Base-by-base conservation (phyloP, 2,329 filamentous ascomycete genomes). In the Xylariaceae sp. region DNA sequence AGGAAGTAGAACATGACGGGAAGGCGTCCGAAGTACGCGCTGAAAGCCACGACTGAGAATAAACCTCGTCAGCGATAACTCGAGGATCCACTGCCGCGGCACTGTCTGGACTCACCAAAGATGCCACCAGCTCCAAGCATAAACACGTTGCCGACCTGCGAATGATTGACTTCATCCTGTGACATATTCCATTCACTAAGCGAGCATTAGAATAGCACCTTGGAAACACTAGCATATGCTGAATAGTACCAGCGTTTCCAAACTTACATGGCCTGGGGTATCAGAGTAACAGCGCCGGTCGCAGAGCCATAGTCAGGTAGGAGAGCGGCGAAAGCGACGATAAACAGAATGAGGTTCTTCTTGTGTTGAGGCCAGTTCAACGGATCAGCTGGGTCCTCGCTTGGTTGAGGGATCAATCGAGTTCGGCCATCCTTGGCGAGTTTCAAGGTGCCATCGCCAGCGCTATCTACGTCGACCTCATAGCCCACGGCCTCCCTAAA, bases 321-420 rank as follows among this genome's bases (percentile, higher is more conserved):
- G 43, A 80, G 76, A 1, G 78, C 75, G 1, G 72, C 72, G 15
- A 74, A 67, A 10, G 76, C 73, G 3, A 82, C 68, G n/a, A 79
- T 72, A n/a, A 75, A 68, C 1, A 83, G 67, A 24, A 79, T 74
- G 13, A 74, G 33, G 51, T 78, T 74, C 62, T 84, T 84, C 70
- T 75, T 77, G 45, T 64, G 52, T 49, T 71, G 69, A 23, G 67
- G 70, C 81, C 81, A 84, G 62, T 83, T 83, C 33, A 83, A 65
- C 0, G 81, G 80, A 57, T 83, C 81, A 35, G 77, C 68, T 1
- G 76, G 73, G 45, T 81, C 75, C 30, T 75, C 75, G 48, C 74
- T 78, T 0, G 80, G 81, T 63, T 83, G 80, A 2, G 81, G 81
- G 18, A 82, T 80, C 41, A 83, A 71, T 13, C 81, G 75, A 2